Evolutionary conservation across 805 yeast species (phyloP).

Genomic region (Saccharomycodes ludwigii): DNA sequence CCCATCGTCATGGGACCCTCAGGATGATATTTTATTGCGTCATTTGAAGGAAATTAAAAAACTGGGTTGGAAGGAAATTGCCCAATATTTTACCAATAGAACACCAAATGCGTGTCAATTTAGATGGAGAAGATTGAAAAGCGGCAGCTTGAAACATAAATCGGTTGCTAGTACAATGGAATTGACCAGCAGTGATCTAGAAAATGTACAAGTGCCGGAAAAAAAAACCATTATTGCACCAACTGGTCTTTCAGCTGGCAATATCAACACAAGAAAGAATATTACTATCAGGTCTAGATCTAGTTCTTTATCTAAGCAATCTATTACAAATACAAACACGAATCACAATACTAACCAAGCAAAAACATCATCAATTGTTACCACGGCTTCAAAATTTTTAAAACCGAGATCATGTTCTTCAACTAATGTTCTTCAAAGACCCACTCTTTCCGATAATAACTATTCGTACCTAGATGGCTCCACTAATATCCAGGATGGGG

Average conservation of each 20-base stretch:
- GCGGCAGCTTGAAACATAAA: constrained; percentile 28
- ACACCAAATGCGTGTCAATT: constrained; percentile 87
- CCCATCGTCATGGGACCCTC: constrained; percentile 66
- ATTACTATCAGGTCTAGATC: neutral
- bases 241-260: neutral
- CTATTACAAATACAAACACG: neutral
- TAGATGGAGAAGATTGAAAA: constrained; percentile 67
- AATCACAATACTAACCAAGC: neutral
- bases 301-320: neutral
- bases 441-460: constrained; percentile 1
- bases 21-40: constrained; percentile 59
- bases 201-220: constrained; percentile 1
- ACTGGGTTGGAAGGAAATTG: constrained; percentile 83
- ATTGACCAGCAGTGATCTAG: neutral
- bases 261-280: neutral
- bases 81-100: constrained; percentile 63
- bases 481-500: constrained; percentile 13
- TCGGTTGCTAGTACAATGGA: constrained; percentile 14
- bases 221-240: neutral
- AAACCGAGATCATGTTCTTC: constrained; percentile 22
- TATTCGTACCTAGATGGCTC: constrained; percentile 2
- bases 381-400: constrained; percentile 13
- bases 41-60: constrained; percentile 73
- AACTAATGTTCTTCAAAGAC: constrained; percentile 7
- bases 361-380: constrained; percentile 4